A percentile compares a stretch with the other conserved stretches of the same genome.
phyloP scores from a whole-genome alignment of 129 eudicot species.

The Tanacetum coccineum region DNA sequence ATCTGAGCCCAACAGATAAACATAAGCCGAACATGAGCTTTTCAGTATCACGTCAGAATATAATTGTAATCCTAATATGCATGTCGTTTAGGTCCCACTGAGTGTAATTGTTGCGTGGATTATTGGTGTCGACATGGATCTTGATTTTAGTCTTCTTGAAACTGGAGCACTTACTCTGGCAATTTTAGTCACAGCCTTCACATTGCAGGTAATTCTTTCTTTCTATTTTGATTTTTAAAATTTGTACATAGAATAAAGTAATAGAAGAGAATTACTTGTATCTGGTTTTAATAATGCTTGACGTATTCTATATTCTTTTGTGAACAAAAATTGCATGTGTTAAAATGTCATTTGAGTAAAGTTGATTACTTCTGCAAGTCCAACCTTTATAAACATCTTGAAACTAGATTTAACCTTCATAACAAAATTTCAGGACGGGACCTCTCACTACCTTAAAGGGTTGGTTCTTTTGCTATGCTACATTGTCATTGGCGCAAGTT shows the following conservation, averaged over 20 bases:
- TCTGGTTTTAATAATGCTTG: not conserved
- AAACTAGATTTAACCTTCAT: not conserved
- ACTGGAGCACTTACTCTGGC: slow-evolving; percentile 62
- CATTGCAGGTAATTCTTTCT: slow-evolving; percentile 51
- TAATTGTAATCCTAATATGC: slow-evolving; percentile 1
- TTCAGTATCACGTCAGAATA: not conserved
- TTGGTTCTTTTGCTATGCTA: slow-evolving; percentile 78
- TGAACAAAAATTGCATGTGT: too few relatives aligned
- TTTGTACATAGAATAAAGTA: not conserved
- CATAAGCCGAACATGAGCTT: slow-evolving; percentile 5
- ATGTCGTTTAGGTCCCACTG: slow-evolving; percentile 47
- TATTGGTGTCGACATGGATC: slow-evolving; percentile 62
- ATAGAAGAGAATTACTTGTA: not conserved
- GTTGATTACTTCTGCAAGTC: not conserved
- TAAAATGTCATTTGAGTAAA: too few relatives aligned
- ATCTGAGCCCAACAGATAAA: not conserved
- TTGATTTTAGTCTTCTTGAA: slow-evolving; percentile 57
- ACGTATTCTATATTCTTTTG: too few relatives aligned
- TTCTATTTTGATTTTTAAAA: not conserved
- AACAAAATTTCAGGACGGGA: slow-evolving; percentile 64
- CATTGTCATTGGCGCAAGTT: slow-evolving; percentile 61
- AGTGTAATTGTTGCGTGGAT: slow-evolving; percentile 69
- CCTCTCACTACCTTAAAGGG: slow-evolving; percentile 92
- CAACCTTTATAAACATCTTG: not conserved
- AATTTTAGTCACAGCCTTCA: slow-evolving; percentile 66